Evolutionary conservation across 768 basidiomycete genomes (phyloP), one percentile per base, ranked within the genome.

Genomic region (Rhizopogon roseolus): DNA sequence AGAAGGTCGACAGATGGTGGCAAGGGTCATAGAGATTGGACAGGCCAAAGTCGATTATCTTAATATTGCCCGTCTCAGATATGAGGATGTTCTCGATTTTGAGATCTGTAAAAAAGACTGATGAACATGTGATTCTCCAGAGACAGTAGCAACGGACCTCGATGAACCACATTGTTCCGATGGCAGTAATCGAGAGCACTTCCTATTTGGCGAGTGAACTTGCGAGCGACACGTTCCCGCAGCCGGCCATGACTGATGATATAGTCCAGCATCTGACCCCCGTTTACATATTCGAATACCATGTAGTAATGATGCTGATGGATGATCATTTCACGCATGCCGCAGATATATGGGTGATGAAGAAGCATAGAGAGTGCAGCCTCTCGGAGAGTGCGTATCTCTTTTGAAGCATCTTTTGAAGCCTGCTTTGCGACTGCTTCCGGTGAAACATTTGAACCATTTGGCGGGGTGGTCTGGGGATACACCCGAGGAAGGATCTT

Each of bases 81-180:
- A 99, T 98, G 66, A 99, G 88, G 63, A 99, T 99, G 74, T 98
- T 98, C 73, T 99, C 96, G 66, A 99, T 99, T 78, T 99, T 99
- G 60, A 99, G 87, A 75, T 99, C 88, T 68, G 41, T 6, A n/a
- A 11, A 37, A 29, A 36, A 37, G 32, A 7, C 19, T 41, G 45
- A 52, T 41, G 41, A 57, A 50, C 56, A 45, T 39, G 44, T 17
- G 50, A 44, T 4, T 36, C 17, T 5, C 40, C 5, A 14, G 6
- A 36, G 71, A 67, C 36, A 16, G 13, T 19, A 54, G 59, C 61
- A 22, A 44, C 73, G 56, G 43, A 86, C 86, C 92, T 59, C 97
- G 90, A 70, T 99, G 97, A 10, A 98, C 96, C 64, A 98, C 95
- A 61, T 86, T 97, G 70, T 98, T 99, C 64, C 85, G 83, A 73